phyloP scores from a whole-genome alignment of 176 grass and related monocot species.

The Metroxylon sagu region DNA sequence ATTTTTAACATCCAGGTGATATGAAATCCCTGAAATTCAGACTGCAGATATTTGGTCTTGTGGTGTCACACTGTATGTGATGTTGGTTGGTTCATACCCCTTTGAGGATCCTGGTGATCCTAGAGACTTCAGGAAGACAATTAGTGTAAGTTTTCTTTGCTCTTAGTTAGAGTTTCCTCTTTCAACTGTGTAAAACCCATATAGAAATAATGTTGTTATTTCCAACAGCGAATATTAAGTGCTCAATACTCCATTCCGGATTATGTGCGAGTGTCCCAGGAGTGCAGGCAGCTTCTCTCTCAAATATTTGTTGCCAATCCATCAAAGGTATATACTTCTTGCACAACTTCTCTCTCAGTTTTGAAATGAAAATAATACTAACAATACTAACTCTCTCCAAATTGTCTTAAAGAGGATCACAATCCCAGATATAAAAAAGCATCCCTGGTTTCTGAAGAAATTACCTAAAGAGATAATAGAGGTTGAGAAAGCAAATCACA shows the following conservation, averaged over 20 bases:
- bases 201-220: conserved; percentile 1
- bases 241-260: conserved; percentile 81
- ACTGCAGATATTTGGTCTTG: conserved; percentile 93
- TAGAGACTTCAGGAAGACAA: conserved; percentile 77
- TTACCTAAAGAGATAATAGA: conserved; percentile 62
- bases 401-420: conserved; percentile 58
- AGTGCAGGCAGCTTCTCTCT: conserved; percentile 71
- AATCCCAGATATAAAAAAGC: conserved; percentile 84
- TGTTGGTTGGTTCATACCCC: conserved; percentile 89
- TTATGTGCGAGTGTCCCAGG: conserved; percentile 68
- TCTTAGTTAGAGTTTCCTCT: background rate
- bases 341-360: background rate
- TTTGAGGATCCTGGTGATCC: conserved; percentile 96
- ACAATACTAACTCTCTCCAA: background rate
- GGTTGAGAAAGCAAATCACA: conserved; percentile 49
- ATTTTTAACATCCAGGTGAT: conserved; percentile 15
- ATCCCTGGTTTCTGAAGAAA: conserved; percentile 85
- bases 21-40: conserved; percentile 20
- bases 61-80: conserved; percentile 86
- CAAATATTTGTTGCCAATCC: conserved; percentile 88
- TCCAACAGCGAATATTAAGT: conserved; percentile 73
- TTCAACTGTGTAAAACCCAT: background rate
- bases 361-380: background rate
- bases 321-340: conserved; percentile 51
- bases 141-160: conserved; percentile 37